Base-by-base conservation (phyloP, 768 basidiomycete genomes). In the Auricularia cornea region DNA sequence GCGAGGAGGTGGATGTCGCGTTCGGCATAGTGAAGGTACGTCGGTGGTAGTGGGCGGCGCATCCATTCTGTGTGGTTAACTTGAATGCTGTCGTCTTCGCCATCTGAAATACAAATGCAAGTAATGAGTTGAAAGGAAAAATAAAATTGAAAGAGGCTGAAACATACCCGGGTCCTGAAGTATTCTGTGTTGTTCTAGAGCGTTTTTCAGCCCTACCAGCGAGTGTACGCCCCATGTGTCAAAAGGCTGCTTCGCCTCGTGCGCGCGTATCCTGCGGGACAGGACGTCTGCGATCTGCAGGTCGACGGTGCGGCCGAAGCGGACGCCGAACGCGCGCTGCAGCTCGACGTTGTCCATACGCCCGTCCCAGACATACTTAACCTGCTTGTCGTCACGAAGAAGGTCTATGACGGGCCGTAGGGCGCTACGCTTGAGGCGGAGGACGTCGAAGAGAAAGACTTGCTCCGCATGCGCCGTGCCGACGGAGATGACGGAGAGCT, bases 311-410 rank as follows among this genome's bases (percentile, higher is more conserved):
- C 72, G 70, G 4, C 68, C 66, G 23, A 80, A 65, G 0, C 54
- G 26, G n/a, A 77, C 68, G 2, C 71, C 70, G 33, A 74, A 75
- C 1, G 64, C 57, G 20, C 69, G 60, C 10, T 29, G 65, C 2
- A 80, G 68, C 64, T 79, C 78, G 35, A 74, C 66, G 67, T 68
- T 76, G 66, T 80, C 79, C 68, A 74, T 74, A 1, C 78, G 71
- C 10, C 78, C 78, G 66, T 80, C 79, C 75, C 76, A 80, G 64
- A 77, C 75, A 63, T 79, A 64, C 67, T 79, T 80, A 32, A 71
- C 68, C 30, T 77, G 64, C 1, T 59, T 32, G 12, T 70, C 67
- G 41, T 72, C 68, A 26, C 64, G 66, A 60, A 80, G 72, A 16
- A 77, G 65, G 26, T 64, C 59, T 5, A 72, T 60, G 16, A 79